Percentiles rank a stretch among this genome's conserved stretches.
Evolutionary conservation across 768 basidiomycete species (phyloP).

Genomic region (Termitomyces sp.): DNA sequence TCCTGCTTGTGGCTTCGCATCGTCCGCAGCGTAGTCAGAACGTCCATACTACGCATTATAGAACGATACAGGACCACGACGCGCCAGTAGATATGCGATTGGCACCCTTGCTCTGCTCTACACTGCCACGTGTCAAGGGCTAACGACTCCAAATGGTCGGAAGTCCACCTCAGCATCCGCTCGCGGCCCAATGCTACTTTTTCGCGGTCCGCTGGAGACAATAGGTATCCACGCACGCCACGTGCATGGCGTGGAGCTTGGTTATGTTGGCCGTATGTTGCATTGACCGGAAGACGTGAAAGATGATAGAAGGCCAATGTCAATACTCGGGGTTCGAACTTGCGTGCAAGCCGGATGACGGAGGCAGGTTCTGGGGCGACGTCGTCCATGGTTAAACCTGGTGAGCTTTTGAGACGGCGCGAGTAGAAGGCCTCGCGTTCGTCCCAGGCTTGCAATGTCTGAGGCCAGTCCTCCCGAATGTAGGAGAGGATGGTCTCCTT

Average conservation of each 20-base stretch:
- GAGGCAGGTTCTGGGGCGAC: slow-evolving; percentile 19
- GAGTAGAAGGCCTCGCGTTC: slow-evolving; percentile 19
- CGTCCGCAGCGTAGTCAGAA: slow-evolving; percentile 15
- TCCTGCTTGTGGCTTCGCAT: slow-evolving; percentile 19
- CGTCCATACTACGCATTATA: slow-evolving; percentile 16
- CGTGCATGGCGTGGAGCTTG: slow-evolving; percentile 15
- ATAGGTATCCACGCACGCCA: slow-evolving; percentile 14
- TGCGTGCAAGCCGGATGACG: slow-evolving; percentile 17
- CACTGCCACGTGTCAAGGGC: slow-evolving; percentile 19
- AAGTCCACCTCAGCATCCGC: slow-evolving; percentile 18
- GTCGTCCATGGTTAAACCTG: slow-evolving; percentile 19
- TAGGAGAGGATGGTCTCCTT: slow-evolving; percentile 19
- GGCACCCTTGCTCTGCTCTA: slow-evolving; percentile 13
- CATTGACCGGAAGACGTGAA: slow-evolving; percentile 16
- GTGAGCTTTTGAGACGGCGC: slow-evolving; percentile 16
- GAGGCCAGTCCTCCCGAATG: slow-evolving; percentile 20
- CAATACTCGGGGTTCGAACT: slow-evolving; percentile 17
- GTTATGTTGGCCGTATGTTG: slow-evolving; percentile 15
- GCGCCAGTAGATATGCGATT: slow-evolving; percentile 18
- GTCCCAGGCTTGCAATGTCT: slow-evolving; percentile 19
- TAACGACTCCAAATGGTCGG: slow-evolving; percentile 15
- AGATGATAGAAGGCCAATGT: slow-evolving; percentile 18
- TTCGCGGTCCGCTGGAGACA: slow-evolving; percentile 16
- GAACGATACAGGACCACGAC: slow-evolving; percentile 18
- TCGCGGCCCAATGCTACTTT: slow-evolving; percentile 17